phyloP scores from a whole-genome alignment of 2,329 filamentous ascomycete genomes.

The Xylariaceae sp. region DNA sequence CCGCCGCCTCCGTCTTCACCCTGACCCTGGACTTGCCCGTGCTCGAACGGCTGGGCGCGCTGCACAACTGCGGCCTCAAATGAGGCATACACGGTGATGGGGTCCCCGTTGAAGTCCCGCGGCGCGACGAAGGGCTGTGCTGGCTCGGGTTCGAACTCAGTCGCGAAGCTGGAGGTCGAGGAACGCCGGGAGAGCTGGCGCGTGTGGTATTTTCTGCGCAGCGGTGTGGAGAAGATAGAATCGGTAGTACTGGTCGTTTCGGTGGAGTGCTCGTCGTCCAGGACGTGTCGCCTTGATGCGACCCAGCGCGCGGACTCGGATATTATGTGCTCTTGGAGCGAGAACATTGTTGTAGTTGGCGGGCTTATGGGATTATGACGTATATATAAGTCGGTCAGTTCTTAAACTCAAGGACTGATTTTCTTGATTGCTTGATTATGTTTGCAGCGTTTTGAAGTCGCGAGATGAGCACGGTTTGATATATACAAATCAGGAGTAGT shows the following conservation, averaged over 20 bases:
- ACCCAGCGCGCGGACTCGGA: conserved; percentile 27
- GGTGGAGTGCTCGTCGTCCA: conserved; percentile 16
- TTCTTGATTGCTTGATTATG: no score
- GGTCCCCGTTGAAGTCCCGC: conserved; percentile 25
- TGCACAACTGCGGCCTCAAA: conserved; percentile 32
- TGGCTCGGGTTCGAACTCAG: conserved; percentile 22
- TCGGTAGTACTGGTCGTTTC: conserved; percentile 11
- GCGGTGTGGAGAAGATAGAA: conserved; percentile 23
- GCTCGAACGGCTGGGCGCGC: conserved; percentile 24
- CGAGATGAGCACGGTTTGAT: background rate
- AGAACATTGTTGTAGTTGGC: conserved; percentile 23
- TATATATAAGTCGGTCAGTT: conserved; percentile 3
- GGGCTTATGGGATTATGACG: conserved; percentile 11
- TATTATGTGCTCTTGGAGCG: conserved; percentile 26
- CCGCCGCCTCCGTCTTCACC: conserved; percentile 2
- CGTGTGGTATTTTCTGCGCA: conserved; percentile 21
- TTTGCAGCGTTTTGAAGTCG: no score
- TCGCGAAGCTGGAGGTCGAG: conserved; percentile 28
- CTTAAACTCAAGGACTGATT: background rate
- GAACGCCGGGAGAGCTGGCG: conserved; percentile 25
- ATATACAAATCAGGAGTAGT: background rate
- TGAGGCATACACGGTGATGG: conserved; percentile 32
- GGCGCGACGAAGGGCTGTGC: conserved; percentile 22
- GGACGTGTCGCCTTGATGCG: conserved; percentile 10
- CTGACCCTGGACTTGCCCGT: background rate